Evolutionary conservation across 169 alveolate species (phyloP), one percentile per base, ranked within the genome.

Genomic region (Eimeria acervulina): DNA sequence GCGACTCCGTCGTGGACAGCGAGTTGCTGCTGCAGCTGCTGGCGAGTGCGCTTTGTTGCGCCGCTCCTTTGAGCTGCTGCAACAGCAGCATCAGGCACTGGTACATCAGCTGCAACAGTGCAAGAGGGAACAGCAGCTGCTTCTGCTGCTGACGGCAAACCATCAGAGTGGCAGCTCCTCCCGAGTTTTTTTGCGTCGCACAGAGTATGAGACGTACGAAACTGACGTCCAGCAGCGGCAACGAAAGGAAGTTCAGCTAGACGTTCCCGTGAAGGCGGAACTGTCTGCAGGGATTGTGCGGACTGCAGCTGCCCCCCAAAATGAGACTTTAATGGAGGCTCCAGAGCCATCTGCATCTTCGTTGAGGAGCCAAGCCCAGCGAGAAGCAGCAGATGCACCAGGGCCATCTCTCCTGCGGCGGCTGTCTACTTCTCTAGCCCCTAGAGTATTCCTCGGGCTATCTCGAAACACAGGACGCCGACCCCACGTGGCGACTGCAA

Each of bases 21-120:
- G 93, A 52, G 83, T 61, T 87, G 93, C 93, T 87, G 93, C 93
- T 59, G 93, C 93, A 38, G 93, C 93, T 61, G 93, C 93, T 21
- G 93, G 93, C 2, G 81, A 87, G 70, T 87, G 93, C 81, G 93
- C 93, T 33, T 28, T 87, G 93, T 23, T 87, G 59, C 78, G 81
- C 33, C 81, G 81, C 51, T 55, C 93, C 78, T 87, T 87, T n/a
- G 93, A 61, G 83, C 28, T 61, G 40, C 40, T 87, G 63, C 93
- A 87, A 17, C 93, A 61, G 61, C 93, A 87, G 83, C 93, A 87
- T 36, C 78, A 38, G 81, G 59, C 47, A 36, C 66, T 87, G 55
- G 28, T 36, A 52, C 55, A 61, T 44, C 93, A 87, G 93, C 83
- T 87, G 59, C 81, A 87, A 40, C 78, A 61, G 40, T 38, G 13